These are phyloP conservation scores for Porphyrellus sp. DNA, from an alignment of 1,284 basidiomycete species.

Conservation along the genomic window DNA sequence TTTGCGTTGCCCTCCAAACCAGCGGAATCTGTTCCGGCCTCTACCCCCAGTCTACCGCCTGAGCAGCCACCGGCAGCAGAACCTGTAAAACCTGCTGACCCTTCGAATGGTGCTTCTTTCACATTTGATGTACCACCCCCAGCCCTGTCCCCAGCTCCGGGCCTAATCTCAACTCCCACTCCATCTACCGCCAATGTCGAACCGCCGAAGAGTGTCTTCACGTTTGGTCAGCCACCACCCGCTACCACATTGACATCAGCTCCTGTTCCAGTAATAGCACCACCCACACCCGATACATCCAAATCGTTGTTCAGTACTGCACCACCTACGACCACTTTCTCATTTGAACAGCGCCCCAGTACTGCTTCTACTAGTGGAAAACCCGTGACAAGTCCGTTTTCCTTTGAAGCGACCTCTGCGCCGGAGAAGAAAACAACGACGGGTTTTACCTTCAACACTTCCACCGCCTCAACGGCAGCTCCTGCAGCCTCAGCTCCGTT, in stretches of 20 bases:
- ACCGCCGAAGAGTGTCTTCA: slow-evolving; percentile 26
- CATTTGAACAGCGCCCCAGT: slow-evolving; percentile 27
- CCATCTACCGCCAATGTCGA: slow-evolving; percentile 15
- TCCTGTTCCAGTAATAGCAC: slow-evolving; percentile 1
- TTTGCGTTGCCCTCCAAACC: slow-evolving; percentile 25
- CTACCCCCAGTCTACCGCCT: slow-evolving; percentile 3
- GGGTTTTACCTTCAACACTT: slow-evolving; percentile 33
- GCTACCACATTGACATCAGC: slow-evolving; percentile 7
- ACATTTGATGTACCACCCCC: slow-evolving; percentile 19
- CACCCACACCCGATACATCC: slow-evolving; percentile 14
- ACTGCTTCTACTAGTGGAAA: slow-evolving; percentile 25
- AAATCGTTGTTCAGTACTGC: slow-evolving; percentile 31
- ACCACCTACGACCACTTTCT: slow-evolving; percentile 26
- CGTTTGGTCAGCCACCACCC: slow-evolving; percentile 25
- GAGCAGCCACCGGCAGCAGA: slow-evolving; percentile 11
- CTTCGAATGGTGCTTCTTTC: slow-evolving; percentile 13
- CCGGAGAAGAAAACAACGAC: slow-evolving; percentile 28
- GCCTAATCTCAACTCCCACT: slow-evolving; percentile 1
- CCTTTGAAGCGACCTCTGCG: slow-evolving; percentile 28
- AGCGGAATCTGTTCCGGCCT: slow-evolving; percentile 11
- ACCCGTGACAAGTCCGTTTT: slow-evolving; percentile 24
- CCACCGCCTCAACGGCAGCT: slow-evolving; percentile 23
- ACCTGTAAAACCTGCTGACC: slow-evolving; percentile 4
- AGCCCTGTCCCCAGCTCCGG: not conserved
- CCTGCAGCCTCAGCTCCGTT: slow-evolving; percentile 33